Evolutionary conservation across 2,329 filamentous ascomycete genomes (phyloP).

Genomic region (Trichophyton rubrum): DNA sequence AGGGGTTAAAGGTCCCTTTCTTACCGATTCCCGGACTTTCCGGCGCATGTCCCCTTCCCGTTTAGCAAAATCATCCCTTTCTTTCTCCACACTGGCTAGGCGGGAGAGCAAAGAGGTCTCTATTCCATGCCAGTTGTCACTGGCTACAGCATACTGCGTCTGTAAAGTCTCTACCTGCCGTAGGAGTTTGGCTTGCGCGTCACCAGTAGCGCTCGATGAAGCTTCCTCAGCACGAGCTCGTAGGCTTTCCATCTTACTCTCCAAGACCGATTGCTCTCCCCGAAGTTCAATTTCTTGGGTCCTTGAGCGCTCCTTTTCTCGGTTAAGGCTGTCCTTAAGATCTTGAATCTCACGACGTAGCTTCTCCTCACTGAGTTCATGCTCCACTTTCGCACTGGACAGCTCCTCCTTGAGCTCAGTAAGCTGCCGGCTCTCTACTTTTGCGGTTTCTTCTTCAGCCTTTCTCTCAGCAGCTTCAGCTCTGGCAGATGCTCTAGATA

Average conservation of each 20-base stretch:
- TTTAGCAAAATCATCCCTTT: constrained; percentile 72
- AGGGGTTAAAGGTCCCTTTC: constrained; percentile 20
- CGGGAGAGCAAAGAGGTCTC: constrained; percentile 73
- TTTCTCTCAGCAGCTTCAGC: constrained; percentile 56
- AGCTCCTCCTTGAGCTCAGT: constrained; percentile 53
- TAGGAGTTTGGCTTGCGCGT: constrained; percentile 77
- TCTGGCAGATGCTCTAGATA: constrained; percentile 54
- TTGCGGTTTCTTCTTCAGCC: constrained; percentile 53
- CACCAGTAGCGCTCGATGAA: constrained; percentile 66
- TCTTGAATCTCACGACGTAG: constrained; percentile 56
- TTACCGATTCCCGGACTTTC: constrained; percentile 75
- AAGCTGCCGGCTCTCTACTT: constrained; percentile 48
- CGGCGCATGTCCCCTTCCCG: constrained; percentile 78
- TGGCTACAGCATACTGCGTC: constrained; percentile 85
- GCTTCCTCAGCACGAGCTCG: constrained; percentile 78
- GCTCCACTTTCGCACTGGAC: constrained; percentile 56
- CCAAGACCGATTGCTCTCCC: constrained; percentile 61
- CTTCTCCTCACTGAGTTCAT: constrained; percentile 56
- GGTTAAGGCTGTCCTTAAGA: constrained; percentile 58
- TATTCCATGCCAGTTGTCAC: constrained; percentile 95
- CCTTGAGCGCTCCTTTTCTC: constrained; percentile 57
- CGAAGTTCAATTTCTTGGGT: constrained; percentile 64
- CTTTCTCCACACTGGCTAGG: constrained; percentile 68
- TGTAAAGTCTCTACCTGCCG: constrained; percentile 92
- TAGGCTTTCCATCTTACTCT: constrained; percentile 81